Percentiles rank a stretch among this genome's conserved stretches.
These are phyloP conservation scores for Cyclaneusma minus DNA, from an alignment of 2,329 filamentous ascomycete species.

Conservation along the genomic window DNA sequence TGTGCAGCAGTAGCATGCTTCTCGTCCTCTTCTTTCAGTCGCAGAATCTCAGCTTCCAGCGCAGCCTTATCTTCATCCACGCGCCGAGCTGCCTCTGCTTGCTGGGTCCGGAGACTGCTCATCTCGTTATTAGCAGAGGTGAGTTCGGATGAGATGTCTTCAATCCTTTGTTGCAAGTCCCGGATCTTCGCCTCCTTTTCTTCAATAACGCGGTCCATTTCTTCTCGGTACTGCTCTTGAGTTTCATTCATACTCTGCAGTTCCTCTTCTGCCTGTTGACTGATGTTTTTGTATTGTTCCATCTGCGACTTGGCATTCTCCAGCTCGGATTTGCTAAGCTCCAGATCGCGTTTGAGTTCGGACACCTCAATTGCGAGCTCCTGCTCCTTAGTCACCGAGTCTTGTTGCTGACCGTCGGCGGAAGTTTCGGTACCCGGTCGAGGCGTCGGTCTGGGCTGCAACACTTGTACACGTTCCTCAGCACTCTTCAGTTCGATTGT, in stretches of 20 bases:
- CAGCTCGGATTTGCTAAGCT: constrained; percentile 64
- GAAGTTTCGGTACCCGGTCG: constrained; percentile 29
- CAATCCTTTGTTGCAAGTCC: constrained; percentile 68
- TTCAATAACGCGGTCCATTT: constrained; percentile 60
- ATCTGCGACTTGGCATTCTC: constrained; percentile 68
- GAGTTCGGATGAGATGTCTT: constrained; percentile 73
- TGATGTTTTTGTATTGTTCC: constrained; percentile 79
- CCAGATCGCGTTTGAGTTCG: constrained; percentile 75
- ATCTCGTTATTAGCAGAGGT: constrained; percentile 70
- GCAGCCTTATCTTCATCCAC: constrained; percentile 71
- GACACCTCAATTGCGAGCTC: constrained; percentile 72
- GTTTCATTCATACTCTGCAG: constrained; percentile 65
- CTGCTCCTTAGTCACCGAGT: constrained; percentile 52
- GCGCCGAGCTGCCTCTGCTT: constrained; percentile 55
- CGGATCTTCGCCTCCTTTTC: constrained; percentile 68
- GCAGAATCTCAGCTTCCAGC: constrained; percentile 62
- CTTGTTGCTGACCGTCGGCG: constrained; percentile 33
- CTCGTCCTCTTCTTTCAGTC: constrained; percentile 72
- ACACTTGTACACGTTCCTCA: constrained; percentile 69
- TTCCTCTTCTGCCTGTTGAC: constrained; percentile 75
- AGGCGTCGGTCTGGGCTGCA: constrained; percentile 65
- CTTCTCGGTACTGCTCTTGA: constrained; percentile 75
- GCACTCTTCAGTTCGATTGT: constrained; percentile 77
- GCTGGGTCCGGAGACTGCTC: constrained; percentile 62
- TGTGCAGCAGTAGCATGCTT: constrained; percentile 65